Evolutionary conservation across 2,329 filamentous ascomycete genomes (phyloP), one percentile per base, ranked within the genome.

Genomic region (Aspergillus texensis): DNA sequence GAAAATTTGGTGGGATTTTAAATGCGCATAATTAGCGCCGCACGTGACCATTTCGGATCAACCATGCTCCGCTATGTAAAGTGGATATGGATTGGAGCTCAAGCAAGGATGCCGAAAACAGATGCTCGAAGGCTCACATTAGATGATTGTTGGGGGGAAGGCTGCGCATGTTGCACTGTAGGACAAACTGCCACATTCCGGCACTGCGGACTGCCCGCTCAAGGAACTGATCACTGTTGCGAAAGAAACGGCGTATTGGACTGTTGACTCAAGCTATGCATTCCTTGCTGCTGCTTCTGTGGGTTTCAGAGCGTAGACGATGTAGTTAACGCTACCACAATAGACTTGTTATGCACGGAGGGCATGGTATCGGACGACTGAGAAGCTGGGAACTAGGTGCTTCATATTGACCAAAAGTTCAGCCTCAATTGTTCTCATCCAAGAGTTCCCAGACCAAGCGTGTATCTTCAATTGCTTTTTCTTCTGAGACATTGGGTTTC

Each of bases 371-470:
- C 10, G 19, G 48, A 14, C 12, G n/a, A 34, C 8, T 12, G 28
- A 52, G 11, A 41, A 32, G 41, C 24, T 32, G n/a, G 34, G 19
- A 41, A 43, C 28, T 48, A 30, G 6, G 16, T 30, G 16, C 6
- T 43, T 60, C 14, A 24, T 24, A 32, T 14, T 21, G 8, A 6
- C 6, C 10, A 6, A 32, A 21, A 30, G 16, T 10, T 26, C n/a
- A 19, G 10, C n/a, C 24, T 73, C 67, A 74, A 30, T 65, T 65
- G 21, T 77, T 71, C 12, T 75, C 74, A 50, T 78, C 74, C 32
- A 82, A 63, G 11, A 80, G 69, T 43, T 77, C 70, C 80, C 80
- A 82, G 21, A 81, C 60, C 46, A 74, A 62, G 34, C 67, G 72
- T 12, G 76, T 72, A 34, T 78, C 69, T 39, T 77, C 72, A 41